Conservation (phyloP, 371 early-diverging fungal genomes). For the Homolaphlyctis polyrhiza region DNA sequence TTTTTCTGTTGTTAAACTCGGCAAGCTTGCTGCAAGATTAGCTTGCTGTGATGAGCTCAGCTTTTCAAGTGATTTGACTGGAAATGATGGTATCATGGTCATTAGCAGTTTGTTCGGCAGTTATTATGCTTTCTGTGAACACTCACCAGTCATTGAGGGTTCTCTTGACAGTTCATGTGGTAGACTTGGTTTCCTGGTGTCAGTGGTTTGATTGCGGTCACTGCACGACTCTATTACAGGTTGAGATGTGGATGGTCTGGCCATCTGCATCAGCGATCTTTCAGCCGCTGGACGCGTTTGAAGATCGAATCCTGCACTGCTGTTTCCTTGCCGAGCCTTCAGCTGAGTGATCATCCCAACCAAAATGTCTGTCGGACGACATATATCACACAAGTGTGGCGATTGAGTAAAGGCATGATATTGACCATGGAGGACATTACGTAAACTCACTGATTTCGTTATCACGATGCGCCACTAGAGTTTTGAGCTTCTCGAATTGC, state of each 20-base stretch:
- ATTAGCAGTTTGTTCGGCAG: too few relatives aligned
- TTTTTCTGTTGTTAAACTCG: slow-evolving; percentile 36
- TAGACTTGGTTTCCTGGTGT: too few relatives aligned
- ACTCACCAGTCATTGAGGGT: too few relatives aligned
- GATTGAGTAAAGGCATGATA: not conserved
- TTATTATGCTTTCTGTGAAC: too few relatives aligned
- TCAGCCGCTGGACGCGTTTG: too few relatives aligned
- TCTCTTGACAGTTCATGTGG: too few relatives aligned
- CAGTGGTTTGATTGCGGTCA: too few relatives aligned
- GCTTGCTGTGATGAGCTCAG: slow-evolving; percentile 4
- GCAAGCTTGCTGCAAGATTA: slow-evolving; percentile 17
- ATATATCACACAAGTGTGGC: not conserved
- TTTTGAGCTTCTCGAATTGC: slow-evolving; percentile 30
- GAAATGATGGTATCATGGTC: slow-evolving; percentile 2
- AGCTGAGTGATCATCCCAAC: slow-evolving; percentile 45
- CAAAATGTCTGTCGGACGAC: slow-evolving; percentile 24
- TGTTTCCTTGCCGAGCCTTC: slow-evolving; percentile 1
- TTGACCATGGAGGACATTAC: not conserved
- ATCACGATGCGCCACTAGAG: slow-evolving; percentile 41
- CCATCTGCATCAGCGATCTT: too few relatives aligned
- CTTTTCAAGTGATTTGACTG: not conserved
- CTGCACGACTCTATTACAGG: too few relatives aligned
- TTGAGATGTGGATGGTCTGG: too few relatives aligned
- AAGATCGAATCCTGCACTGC: too few relatives aligned
- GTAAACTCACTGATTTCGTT: slow-evolving; percentile 47